phyloP scores from a whole-genome alignment of 176 grass and related monocot species.

The Ensete ventricosum region DNA sequence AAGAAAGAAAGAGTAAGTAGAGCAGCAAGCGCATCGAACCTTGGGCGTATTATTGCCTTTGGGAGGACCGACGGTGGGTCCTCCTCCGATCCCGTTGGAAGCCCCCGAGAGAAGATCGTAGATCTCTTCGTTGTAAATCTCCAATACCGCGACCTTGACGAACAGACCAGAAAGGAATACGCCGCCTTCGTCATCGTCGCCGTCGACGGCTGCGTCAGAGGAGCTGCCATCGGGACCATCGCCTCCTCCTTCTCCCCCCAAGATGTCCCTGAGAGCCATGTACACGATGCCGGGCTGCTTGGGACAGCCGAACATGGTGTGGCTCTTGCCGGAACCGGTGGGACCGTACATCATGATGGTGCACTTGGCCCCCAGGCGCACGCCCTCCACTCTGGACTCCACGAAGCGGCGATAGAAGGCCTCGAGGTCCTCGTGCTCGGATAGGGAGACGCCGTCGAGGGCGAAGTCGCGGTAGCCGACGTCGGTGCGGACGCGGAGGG shows the following conservation, averaged over 20 bases:
- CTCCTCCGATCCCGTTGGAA: conserved; percentile 18
- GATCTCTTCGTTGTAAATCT: conserved; percentile 92
- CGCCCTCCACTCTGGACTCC: conserved; percentile 44
- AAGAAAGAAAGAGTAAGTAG: not conserved
- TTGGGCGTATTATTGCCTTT: conserved; percentile 48
- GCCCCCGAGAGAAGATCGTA: conserved; percentile 58
- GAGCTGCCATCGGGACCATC: not conserved
- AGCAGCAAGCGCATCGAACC: conserved; percentile 22
- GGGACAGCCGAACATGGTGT: conserved; percentile 81
- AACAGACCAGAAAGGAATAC: conserved; percentile 43
- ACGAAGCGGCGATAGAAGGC: conserved; percentile 76
- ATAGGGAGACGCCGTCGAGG: conserved; percentile 71
- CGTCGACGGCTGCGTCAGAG: not conserved
- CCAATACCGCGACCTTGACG: conserved; percentile 58
- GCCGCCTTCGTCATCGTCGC: conserved; percentile 20
- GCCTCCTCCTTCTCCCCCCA: conserved; percentile 23
- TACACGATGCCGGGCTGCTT: conserved; percentile 82
- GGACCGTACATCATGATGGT: conserved; percentile 93
- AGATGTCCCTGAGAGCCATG: conserved; percentile 66
- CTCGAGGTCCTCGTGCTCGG: conserved; percentile 63
- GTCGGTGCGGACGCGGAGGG: conserved; percentile 66
- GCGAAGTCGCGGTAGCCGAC: conserved; percentile 75
- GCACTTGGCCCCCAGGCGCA: conserved; percentile 76
- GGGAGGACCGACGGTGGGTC: not conserved
- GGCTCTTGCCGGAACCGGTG: conserved; percentile 64